phyloP scores from a whole-genome alignment of 495 filamentous ascomycete species.

The Staphylotrichum tortipilum region DNA sequence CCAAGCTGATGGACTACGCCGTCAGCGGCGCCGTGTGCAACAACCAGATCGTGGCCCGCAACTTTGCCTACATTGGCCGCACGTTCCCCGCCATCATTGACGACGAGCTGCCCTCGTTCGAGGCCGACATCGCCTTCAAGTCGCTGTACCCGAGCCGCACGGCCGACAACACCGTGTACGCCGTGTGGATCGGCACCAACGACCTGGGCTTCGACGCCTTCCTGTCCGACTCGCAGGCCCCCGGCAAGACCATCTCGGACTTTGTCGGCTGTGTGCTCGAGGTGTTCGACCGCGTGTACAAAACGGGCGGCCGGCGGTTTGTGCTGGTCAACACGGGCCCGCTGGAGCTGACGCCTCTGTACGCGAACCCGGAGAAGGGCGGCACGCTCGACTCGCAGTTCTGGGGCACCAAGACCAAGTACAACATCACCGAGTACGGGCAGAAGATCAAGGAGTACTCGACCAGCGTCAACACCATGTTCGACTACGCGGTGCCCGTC shows the following conservation, averaged over 20 bases:
- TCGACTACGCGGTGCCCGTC: slow-evolving; percentile 50
- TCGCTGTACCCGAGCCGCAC: slow-evolving; percentile 43
- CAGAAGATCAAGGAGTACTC: slow-evolving; percentile 56
- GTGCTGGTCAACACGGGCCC: slow-evolving; percentile 59
- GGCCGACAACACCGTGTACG: slow-evolving; percentile 54
- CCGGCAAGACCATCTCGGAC: slow-evolving; percentile 49
- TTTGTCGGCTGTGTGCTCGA: slow-evolving; percentile 58
- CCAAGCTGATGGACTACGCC: slow-evolving; percentile 64
- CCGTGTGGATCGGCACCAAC: slow-evolving; percentile 73
- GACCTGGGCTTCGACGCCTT: slow-evolving; percentile 59
- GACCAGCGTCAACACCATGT: slow-evolving; percentile 52
- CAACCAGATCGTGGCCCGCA: slow-evolving; percentile 52
- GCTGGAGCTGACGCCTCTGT: slow-evolving; percentile 53
- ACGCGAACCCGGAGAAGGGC: slow-evolving; percentile 42
- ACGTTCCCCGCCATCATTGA: slow-evolving; percentile 54
- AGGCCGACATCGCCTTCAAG: slow-evolving; percentile 48
- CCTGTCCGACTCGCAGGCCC: slow-evolving; percentile 51
- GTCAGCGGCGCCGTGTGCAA: slow-evolving; percentile 62
- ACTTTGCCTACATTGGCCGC: slow-evolving; percentile 36
- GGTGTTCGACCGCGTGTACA: slow-evolving; percentile 50
- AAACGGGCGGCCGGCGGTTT: slow-evolving; percentile 57
- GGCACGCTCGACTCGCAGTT: slow-evolving; percentile 45
- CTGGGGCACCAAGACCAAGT: slow-evolving; percentile 49
- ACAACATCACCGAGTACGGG: slow-evolving; percentile 38
- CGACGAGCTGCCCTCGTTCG: slow-evolving; percentile 62